Percentiles rank a stretch among this genome's conserved stretches.
These are phyloP conservation scores for Myxozyma lipomycoides DNA, from an alignment of 805 yeast species.

Conservation along the genomic window DNA sequence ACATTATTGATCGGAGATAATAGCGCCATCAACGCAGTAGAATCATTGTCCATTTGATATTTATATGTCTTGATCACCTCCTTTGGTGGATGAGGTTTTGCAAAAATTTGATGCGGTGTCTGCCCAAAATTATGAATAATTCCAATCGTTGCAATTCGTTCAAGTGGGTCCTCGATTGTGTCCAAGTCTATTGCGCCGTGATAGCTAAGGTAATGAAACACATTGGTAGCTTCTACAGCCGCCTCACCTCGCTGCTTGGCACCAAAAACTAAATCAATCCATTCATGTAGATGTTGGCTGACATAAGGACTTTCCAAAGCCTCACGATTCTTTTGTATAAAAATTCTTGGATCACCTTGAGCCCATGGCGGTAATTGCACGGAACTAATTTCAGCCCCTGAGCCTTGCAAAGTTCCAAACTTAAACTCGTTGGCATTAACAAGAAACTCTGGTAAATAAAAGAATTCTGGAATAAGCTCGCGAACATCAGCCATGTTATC, in stretches of 20 bases:
- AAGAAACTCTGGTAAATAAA: conserved; percentile 73
- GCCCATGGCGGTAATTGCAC: conserved; percentile 85
- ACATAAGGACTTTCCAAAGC: conserved; percentile 83
- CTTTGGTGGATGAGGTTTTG: conserved; percentile 58
- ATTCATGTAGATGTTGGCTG: conserved; percentile 65
- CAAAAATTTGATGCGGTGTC: conserved; percentile 72
- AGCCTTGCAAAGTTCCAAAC: conserved; percentile 63
- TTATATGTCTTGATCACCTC: conserved; percentile 33
- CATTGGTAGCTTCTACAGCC: conserved; percentile 65
- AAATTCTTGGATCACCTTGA: conserved; percentile 65
- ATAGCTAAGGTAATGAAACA: conserved; percentile 79
- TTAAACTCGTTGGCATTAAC: conserved; percentile 60
- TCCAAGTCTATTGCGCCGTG: conserved; percentile 80
- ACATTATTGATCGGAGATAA: conserved; percentile 16
- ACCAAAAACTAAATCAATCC: conserved; percentile 88
- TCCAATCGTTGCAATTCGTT: conserved; percentile 71
- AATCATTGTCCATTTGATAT: conserved; percentile 21
- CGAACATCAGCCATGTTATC: conserved; percentile 86
- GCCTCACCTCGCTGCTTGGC: conserved; percentile 67
- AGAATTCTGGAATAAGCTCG: conserved; percentile 84
- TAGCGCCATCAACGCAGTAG: conserved; percentile 20
- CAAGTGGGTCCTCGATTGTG: conserved; percentile 65
- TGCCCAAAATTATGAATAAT: conserved; percentile 91
- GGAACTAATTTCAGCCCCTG: conserved; percentile 51
- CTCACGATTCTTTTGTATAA: conserved; percentile 69